Evolutionary conservation across 495 filamentous ascomycete genomes (phyloP).

Genomic region (Cercophora scortea): DNA sequence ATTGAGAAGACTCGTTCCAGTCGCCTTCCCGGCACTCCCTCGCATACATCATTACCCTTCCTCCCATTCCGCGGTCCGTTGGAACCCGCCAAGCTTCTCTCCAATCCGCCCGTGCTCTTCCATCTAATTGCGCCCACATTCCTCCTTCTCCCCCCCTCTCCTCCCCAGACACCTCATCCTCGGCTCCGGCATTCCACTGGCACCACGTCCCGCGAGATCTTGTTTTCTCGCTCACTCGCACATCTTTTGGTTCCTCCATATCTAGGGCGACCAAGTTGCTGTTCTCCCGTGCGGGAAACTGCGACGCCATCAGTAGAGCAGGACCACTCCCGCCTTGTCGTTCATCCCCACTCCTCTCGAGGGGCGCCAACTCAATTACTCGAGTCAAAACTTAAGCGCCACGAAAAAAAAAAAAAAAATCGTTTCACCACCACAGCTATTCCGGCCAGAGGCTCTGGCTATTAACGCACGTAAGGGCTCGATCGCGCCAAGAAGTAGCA

Average conservation of each 20-base stretch:
- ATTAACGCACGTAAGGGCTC: too few relatives aligned
- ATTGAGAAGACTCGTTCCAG: conserved; percentile 19
- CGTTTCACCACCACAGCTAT: too few relatives aligned
- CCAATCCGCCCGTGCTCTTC: neutral
- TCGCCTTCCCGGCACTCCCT: conserved; percentile 5
- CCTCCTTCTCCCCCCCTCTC: conserved; percentile 1
- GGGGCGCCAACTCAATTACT: neutral
- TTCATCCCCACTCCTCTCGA: neutral
- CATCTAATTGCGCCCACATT: conserved; percentile 8
- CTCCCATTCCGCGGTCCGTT: conserved; percentile 7
- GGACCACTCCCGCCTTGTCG: conserved; percentile 8
- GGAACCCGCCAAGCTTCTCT: conserved; percentile 3
- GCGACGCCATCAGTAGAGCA: neutral
- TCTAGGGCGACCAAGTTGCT: neutral
- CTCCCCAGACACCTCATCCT: neutral
- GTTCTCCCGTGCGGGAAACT: neutral
- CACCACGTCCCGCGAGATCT: neutral
- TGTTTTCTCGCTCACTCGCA: neutral
- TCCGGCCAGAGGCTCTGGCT: too few relatives aligned
- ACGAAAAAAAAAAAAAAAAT: too few relatives aligned
- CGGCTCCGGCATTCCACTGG: neutral
- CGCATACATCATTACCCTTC: neutral
- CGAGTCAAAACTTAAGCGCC: too few relatives aligned
- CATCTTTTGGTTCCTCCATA: neutral
- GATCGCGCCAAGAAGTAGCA: too few relatives aligned